phyloP scores from a whole-genome alignment of 495 filamentous ascomycete species.

The Aspergillus taichungensis region DNA sequence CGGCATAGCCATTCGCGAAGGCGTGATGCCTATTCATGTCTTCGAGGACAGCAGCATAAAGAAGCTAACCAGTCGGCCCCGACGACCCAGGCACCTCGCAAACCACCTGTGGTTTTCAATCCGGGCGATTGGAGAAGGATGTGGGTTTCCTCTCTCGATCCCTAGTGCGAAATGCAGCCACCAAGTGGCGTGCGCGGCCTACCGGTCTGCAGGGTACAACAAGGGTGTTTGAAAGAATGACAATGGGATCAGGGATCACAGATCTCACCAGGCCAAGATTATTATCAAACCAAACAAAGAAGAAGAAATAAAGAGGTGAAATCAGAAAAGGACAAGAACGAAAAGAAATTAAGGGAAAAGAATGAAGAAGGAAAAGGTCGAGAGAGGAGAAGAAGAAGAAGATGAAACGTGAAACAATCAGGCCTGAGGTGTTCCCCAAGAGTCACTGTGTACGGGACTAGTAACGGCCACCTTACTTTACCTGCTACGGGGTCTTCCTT shows the following conservation, averaged over 20 bases:
- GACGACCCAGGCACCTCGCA: slow-evolving; percentile 4
- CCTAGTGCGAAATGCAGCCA: no score
- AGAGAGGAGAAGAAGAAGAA: not conserved
- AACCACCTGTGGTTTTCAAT: no score
- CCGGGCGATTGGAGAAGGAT: no score
- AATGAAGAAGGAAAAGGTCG: slow-evolving; percentile 3
- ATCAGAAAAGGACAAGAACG: not conserved
- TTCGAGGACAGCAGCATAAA: slow-evolving; percentile 17
- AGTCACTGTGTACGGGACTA: no score
- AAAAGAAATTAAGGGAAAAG: slow-evolving; percentile 1
- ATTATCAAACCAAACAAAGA: not conserved
- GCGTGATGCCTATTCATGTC: slow-evolving; percentile 55
- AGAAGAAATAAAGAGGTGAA: not conserved
- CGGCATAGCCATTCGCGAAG: slow-evolving; percentile 67
- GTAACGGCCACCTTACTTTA: no score
- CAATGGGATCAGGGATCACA: not conserved
- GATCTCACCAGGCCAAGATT: not conserved
- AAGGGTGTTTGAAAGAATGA: not conserved
- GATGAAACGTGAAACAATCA: no score
- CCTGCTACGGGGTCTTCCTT: no score
- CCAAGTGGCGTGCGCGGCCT: no score
- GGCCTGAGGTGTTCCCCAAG: no score
- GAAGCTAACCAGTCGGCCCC: slow-evolving; percentile 8
- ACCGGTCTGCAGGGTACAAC: not conserved
- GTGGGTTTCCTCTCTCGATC: no score